Evolutionary conservation across 306 rosid species (phyloP).

Genomic region (Cercis canadensis): DNA sequence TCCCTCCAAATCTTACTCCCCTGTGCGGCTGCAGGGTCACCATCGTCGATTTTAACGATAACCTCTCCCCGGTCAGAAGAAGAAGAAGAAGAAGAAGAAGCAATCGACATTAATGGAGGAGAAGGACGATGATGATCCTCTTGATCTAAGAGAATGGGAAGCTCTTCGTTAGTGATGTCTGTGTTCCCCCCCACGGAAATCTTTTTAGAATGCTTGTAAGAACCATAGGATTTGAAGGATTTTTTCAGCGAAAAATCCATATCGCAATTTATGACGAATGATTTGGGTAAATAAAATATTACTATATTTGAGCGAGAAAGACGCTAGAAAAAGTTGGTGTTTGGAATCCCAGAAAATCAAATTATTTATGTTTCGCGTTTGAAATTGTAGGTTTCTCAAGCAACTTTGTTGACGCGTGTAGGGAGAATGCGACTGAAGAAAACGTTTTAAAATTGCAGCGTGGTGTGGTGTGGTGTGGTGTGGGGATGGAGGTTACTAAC

Average conservation of each 20-base stretch:
- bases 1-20: conserved; percentile 55
- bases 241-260: conserved; percentile 72
- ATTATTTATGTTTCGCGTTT: neutral
- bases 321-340: neutral
- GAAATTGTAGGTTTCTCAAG: neutral
- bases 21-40: neutral
- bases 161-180: conserved; percentile 43
- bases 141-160: conserved; percentile 67
- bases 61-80: conserved; percentile 39
- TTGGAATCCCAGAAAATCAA: conserved; percentile 1
- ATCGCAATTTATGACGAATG: no score
- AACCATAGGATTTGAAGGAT: conserved; percentile 65
- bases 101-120: conserved; percentile 20
- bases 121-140: conserved; percentile 4
- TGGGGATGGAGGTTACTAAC: no score
- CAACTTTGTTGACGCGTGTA: conserved; percentile 51
- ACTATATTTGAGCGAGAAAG: neutral
- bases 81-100: no score
- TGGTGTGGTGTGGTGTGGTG: no score
- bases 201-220: conserved; percentile 40
- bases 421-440: no score
- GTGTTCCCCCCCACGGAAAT: conserved; percentile 36
- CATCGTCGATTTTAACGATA: conserved; percentile 66
- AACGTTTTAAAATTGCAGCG: no score
- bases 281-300: no score